phyloP scores from a whole-genome alignment of 2,329 filamentous ascomycete genomes.

The Blumeria graminis region DNA sequence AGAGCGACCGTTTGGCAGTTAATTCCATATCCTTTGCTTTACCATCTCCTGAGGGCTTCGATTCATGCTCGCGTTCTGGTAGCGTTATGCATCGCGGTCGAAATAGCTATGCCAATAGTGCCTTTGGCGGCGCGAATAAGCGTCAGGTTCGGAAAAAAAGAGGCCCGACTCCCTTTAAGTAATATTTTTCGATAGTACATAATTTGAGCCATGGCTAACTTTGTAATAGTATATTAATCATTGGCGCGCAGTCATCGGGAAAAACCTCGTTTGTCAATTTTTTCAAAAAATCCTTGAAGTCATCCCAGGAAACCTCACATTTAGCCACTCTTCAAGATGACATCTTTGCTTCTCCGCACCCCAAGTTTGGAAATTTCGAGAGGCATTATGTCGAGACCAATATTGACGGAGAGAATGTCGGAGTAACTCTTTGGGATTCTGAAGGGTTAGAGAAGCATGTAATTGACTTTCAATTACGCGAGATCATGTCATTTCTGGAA shows the following conservation, averaged over 20 bases:
- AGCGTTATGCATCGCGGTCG: constrained; percentile 94
- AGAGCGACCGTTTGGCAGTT: constrained; percentile 17
- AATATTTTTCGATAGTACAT: constrained; percentile 12
- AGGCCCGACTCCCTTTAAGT: constrained; percentile 98
- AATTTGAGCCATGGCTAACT: constrained; percentile 4
- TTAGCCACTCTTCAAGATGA: constrained; percentile 22
- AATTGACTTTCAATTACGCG: constrained; percentile 78
- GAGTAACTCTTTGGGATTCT: constrained; percentile 90
- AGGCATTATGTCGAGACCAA: constrained; percentile 86
- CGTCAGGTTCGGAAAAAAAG: constrained; percentile 80
- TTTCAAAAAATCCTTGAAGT: constrained; percentile 60
- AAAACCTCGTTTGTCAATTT: constrained; percentile 97
- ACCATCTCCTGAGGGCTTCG: constrained; percentile 32
- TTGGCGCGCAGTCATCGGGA: constrained; percentile 68
- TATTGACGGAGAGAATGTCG: constrained; percentile 75
- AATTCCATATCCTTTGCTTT: constrained; percentile 23
- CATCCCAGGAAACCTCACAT: constrained; percentile 42
- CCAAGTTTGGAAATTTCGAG: constrained; percentile 40
- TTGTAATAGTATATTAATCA: constrained; percentile 50
- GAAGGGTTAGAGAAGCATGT: constrained; percentile 85
- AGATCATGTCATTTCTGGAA: constrained; percentile 80
- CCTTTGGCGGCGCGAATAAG: constrained; percentile 80
- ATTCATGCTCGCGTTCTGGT: constrained; percentile 63
- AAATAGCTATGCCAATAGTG: constrained; percentile 88
- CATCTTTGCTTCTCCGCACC: constrained; percentile 21